Evolutionary conservation across 2,329 filamentous ascomycete species (phyloP).

Genomic region (Penicillium thymicola): DNA sequence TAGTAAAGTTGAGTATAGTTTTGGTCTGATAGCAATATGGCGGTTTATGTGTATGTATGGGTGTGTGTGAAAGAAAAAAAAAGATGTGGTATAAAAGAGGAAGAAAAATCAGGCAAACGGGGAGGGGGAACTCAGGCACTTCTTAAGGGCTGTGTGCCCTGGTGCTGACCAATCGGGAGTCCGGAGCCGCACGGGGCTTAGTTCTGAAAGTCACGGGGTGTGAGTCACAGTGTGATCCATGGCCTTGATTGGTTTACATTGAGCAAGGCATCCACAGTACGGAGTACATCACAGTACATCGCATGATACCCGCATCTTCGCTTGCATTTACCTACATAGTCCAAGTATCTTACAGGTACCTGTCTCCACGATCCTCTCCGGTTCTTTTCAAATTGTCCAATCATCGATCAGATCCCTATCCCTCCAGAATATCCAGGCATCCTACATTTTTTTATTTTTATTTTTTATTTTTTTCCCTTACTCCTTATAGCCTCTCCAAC

Average conservation of each 20-base stretch:
- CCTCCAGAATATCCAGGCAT: neutral
- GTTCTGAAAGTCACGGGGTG: constrained; percentile 30
- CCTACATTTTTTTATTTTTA: neutral
- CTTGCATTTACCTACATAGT: neutral
- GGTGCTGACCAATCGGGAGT: constrained; percentile 25
- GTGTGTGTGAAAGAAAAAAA: constrained; percentile 5
- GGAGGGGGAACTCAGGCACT: constrained; percentile 38
- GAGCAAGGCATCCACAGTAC: neutral
- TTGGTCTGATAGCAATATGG: constrained; percentile 7
- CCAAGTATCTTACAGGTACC: constrained; percentile 4
- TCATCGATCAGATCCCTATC: neutral
- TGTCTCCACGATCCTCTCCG: neutral
- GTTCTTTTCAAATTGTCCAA: neutral
- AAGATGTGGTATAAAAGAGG: constrained; percentile 14
- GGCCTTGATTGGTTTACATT: constrained; percentile 27
- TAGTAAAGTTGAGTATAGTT: constrained; percentile 20
- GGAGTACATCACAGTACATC: neutral
- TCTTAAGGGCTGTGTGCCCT: constrained; percentile 32
- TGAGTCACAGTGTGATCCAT: constrained; percentile 33
- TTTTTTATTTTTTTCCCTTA: neutral
- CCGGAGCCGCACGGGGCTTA: constrained; percentile 14
- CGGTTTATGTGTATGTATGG: neutral
- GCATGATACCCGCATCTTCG: neutral
- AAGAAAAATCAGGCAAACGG: constrained; percentile 35
- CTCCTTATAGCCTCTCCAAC: neutral